These are phyloP conservation scores for Aspergillus steynii DNA, from an alignment of 495 filamentous ascomycete species.

Conservation along the genomic window DNA sequence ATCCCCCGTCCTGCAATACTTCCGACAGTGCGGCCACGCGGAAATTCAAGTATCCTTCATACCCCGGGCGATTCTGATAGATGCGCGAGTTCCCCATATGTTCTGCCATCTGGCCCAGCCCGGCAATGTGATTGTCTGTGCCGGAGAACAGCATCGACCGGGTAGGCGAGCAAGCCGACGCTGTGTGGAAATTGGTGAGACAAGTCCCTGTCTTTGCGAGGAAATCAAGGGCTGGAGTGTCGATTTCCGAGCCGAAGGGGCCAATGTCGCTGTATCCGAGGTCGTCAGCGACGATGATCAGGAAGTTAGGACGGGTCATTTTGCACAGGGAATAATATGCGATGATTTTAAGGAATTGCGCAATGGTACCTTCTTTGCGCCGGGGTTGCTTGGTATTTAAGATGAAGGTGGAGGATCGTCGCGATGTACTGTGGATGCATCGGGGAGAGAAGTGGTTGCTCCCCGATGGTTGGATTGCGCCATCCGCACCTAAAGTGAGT, in stretches of 20 bases:
- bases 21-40: conserved; percentile 52
- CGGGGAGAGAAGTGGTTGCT: no score
- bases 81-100: not conserved
- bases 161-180: not conserved
- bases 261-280: not conserved
- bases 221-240: not conserved
- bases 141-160: not conserved
- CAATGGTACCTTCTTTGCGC: no score
- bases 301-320: not conserved
- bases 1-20: conserved; percentile 28
- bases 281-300: conserved; percentile 1
- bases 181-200: conserved; percentile 2
- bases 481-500: no score
- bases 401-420: no score
- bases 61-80: conserved; percentile 43
- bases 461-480: no score
- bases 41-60: conserved; percentile 58
- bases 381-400: no score
- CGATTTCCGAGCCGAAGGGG: conserved; percentile 4
- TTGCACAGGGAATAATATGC: no score
- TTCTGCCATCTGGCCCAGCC: no score
- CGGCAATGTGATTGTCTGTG: no score
- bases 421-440: no score
- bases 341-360: no score
- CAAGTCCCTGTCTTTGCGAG: conserved; percentile 3